Conservation (phyloP, 306 rosid species). For the Boehmeria nivea region DNA sequence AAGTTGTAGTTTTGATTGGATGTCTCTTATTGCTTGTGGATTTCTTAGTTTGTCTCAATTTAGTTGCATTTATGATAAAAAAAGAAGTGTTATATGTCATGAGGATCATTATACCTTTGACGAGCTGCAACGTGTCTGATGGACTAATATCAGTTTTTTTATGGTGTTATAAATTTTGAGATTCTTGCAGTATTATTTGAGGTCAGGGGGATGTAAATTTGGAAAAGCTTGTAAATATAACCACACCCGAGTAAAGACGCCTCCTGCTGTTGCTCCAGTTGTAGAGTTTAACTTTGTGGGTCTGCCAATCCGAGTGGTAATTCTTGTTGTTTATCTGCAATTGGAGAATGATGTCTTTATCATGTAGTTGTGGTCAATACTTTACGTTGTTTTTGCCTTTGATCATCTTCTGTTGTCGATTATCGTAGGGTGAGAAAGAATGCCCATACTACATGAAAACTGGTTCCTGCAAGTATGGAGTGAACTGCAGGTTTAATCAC, state of each 20-base stretch:
- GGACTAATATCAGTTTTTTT: slow-evolving; percentile 18
- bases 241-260: slow-evolving; percentile 45
- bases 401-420: slow-evolving; percentile 14
- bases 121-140: slow-evolving; percentile 4
- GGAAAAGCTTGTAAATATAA: slow-evolving; percentile 78
- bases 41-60: neutral
- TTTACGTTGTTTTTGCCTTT: neutral
- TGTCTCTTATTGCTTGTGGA: neutral
- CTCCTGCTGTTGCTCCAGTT: slow-evolving; percentile 24
- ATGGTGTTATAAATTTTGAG: slow-evolving; percentile 20
- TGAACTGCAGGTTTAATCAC: slow-evolving; percentile 88
- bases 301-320: slow-evolving; percentile 85
- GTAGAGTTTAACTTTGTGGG: slow-evolving; percentile 77
- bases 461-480: slow-evolving; percentile 94
- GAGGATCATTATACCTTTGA: too few relatives aligned
- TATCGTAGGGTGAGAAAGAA: slow-evolving; percentile 73
- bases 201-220: slow-evolving; percentile 82
- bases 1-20: slow-evolving; percentile 5
- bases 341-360: neutral
- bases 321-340: neutral
- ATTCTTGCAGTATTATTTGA: slow-evolving; percentile 67
- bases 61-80: too few relatives aligned
- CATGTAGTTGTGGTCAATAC: neutral
- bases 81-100: too few relatives aligned
- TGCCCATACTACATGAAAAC: slow-evolving; percentile 90